Base-by-base conservation (phyloP, 805 yeast species). In the Grigorovia humatica region DNA sequence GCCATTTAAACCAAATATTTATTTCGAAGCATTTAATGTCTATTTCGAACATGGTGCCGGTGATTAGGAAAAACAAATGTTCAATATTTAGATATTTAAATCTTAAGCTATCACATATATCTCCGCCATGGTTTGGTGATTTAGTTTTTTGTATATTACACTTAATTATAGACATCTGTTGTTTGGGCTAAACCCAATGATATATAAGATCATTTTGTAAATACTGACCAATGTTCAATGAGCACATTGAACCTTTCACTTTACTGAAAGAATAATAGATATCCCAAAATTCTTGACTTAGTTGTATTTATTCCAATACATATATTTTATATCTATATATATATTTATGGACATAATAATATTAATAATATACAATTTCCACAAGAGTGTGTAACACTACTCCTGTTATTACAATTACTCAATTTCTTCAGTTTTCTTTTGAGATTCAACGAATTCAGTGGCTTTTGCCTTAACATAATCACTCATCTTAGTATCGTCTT, bases 381-480 rank as follows among this genome's bases (percentile, higher is more conserved):
- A 32, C 38, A 32, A 32, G 8, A 32, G 38, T 32, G 27, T 23
- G 27, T 3, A 23, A 23, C 27, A 11, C 38, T 32, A 32, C 15
- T 32, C 15, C 8, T 32, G 38, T 5, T 32, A 32, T 32, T 32
- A 32, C 38, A 32, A 13, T 35, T 50, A 45, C 38, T 50, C 52
- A 15, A 45, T n/a, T 17, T 47, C 49, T 7, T 44, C 50, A 30
- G 48, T 43, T 23, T 48, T 66, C 18, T 27, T 40, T 23, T 48
- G 51, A 23, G 51, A 43, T 51, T 68, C 70, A 46, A 82, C 90
- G 61, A 76, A 89, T 62, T 88, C 93, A 44, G 82, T 80, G 35
- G 98, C 98, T 71, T 85, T 85, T 18, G 95, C 88, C 74, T 88
- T 90, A 50, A 90, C 96, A 56, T 86, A 82, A 56, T 87, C 93